These are phyloP conservation scores for Pseudozyma hubeiensis DNA, from an alignment of 1,284 basidiomycete species.

Conservation along the genomic window DNA sequence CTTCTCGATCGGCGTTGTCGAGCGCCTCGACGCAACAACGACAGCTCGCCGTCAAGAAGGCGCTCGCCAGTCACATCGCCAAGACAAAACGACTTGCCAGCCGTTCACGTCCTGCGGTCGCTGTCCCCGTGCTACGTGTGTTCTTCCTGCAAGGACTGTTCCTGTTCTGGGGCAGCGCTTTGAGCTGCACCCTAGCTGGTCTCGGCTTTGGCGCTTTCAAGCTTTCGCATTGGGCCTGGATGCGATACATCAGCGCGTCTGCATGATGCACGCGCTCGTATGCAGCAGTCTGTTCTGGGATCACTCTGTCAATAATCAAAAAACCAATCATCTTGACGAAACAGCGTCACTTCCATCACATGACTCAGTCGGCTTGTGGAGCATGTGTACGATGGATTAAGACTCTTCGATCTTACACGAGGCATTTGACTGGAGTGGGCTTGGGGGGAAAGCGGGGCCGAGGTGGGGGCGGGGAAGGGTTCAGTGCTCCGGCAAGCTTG, in stretches of 20 bases:
- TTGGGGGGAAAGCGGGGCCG: background rate
- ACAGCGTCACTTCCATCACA: too few relatives aligned
- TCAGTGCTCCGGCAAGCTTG: background rate
- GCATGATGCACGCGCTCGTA: background rate
- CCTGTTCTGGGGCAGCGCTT: conserved; percentile 25
- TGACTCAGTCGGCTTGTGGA: too few relatives aligned
- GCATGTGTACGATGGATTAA: too few relatives aligned
- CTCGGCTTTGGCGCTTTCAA: conserved; percentile 12
- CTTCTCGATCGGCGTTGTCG: conserved; percentile 10
- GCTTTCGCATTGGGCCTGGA: conserved; percentile 26
- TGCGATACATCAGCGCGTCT: conserved; percentile 12
- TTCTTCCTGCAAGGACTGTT: conserved; percentile 31
- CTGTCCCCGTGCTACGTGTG: conserved; percentile 14
- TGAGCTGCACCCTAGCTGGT: conserved; percentile 11
- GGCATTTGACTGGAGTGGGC: too few relatives aligned
- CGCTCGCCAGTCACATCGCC: conserved; percentile 12
- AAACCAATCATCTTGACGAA: background rate
- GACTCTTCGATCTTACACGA: too few relatives aligned
- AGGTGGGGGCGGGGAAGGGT: conserved; percentile 6
- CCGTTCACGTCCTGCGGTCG: conserved; percentile 10
- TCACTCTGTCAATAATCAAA: too few relatives aligned
- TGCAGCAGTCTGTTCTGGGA: too few relatives aligned
- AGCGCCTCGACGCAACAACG: conserved; percentile 4
- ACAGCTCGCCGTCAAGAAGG: conserved; percentile 10
- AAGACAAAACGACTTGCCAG: conserved; percentile 18